Evolutionary conservation across 2,329 filamentous ascomycete genomes (phyloP), one percentile per base, ranked within the genome.

Genomic region (Apiospora hydei): DNA sequence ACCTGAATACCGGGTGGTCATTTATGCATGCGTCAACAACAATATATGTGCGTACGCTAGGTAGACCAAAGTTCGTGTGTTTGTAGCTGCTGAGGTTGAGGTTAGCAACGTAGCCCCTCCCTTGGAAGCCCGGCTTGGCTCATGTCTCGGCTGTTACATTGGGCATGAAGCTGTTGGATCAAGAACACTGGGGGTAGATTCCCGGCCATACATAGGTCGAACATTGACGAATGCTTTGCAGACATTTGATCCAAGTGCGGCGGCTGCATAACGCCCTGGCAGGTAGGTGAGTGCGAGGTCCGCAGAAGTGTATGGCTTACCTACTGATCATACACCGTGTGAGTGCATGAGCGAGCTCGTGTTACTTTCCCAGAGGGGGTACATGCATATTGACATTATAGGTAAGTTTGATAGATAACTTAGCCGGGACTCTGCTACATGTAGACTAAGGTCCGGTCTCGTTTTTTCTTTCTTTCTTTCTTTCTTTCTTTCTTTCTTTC

Each of bases 191-290:
- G 24, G 51, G 51, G 51, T 30, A 53, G 51, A 53, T 53, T 53
- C 51, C 51, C 24, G 24, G 24, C 13, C n/a, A n/a, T n/a, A n/a
- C 24, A 53, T 24, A 53, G 24, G 51, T 30, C 26, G 24, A 57
- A 30, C 51, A 30, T 57, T 18, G 51, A 57, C 18, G 51, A 30
- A 57, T 34, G 53, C 16, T 61, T 61, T 61, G 53, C 53, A 61
- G 26, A 21, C 30, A 21, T 7, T 6, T 47, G 18, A 61, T 61
- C 53, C 16, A 61, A 38, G 18, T 26, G 34, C 16, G 30, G 26
- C 53, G 53, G 53, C 16, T 38, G 53, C 30, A 61, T 34, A 61
- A 38, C 7, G 24, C 53, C 53, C 53, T n/a, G 16, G 30, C 53
- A 61, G 53, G 53, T 38, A 61, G 26, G 53, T 61, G 53, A 38